phyloP scores from a whole-genome alignment of 257 asterid genomes.

The Solanum appendiculatum region DNA sequence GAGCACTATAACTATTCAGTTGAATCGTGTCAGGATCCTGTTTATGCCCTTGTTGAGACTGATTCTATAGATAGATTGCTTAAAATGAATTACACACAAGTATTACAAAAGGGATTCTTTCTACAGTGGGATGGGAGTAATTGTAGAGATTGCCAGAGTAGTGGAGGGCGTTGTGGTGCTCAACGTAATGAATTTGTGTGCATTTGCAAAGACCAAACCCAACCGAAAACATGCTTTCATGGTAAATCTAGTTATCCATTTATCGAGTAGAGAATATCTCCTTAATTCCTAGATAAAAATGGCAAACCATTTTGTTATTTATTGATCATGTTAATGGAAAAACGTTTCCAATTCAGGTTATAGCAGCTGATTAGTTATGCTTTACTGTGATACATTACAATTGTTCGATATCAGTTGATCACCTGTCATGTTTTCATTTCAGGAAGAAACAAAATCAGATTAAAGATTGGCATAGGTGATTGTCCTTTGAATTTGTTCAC shows the following conservation, averaged over 20 bases:
- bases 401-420: neutral
- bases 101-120: constrained; percentile 24
- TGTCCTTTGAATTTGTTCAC: neutral
- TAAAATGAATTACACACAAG: constrained; percentile 21
- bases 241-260: neutral
- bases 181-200: neutral
- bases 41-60: constrained; percentile 15
- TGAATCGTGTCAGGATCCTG: constrained; percentile 23
- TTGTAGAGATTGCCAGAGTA: constrained; percentile 16
- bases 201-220: neutral
- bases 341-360: neutral
- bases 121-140: constrained; percentile 13
- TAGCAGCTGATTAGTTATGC: neutral
- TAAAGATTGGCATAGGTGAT: neutral
- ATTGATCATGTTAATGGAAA: neutral
- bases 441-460: neutral
- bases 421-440: neutral
- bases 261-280: neutral
- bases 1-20: constrained; percentile 31
- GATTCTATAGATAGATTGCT: neutral
- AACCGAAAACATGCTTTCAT: neutral
- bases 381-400: neutral
- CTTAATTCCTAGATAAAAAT: neutral
- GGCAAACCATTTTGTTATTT: neutral
- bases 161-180: constrained; percentile 20